Conservation (phyloP, 2,329 filamentous ascomycete genomes). For the Fusarium tuaranense region DNA sequence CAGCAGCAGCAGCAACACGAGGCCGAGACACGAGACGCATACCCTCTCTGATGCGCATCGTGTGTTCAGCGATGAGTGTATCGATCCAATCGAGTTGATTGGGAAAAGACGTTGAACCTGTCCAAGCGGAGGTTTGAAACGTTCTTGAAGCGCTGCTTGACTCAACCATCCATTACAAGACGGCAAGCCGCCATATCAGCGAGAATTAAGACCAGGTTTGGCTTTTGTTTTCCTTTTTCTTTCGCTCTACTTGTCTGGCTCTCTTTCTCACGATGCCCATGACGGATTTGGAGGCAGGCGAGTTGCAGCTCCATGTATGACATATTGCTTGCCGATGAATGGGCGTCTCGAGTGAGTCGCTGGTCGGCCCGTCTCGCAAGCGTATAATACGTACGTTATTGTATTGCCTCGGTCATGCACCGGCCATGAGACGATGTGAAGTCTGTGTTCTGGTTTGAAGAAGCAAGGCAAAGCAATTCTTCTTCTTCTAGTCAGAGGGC, state of each 20-base stretch:
- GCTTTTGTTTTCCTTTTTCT: neutral
- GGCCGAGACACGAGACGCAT: constrained; percentile 32
- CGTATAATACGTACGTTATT: neutral
- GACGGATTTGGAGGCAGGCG: neutral
- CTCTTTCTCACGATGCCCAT: neutral
- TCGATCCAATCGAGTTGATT: constrained; percentile 22
- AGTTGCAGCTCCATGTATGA: neutral
- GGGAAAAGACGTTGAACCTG: constrained; percentile 20
- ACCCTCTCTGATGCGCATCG: constrained; percentile 17
- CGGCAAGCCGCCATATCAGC: neutral
- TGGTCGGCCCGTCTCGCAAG: neutral
- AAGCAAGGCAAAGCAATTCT: constrained; percentile 7
- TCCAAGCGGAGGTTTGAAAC: constrained; percentile 30
- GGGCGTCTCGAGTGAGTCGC: constrained; percentile 20
- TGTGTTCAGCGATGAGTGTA: constrained; percentile 18
- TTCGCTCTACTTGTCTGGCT: neutral
- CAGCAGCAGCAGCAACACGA: constrained; percentile 12
- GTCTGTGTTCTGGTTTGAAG: constrained; percentile 6
- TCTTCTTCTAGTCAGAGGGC: neutral
- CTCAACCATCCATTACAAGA: constrained; percentile 6
- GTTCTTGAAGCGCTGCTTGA: constrained; percentile 20
- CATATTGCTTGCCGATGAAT: neutral
- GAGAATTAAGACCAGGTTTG: neutral
- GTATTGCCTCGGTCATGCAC: neutral
- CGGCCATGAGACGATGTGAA: neutral